A percentile compares a stretch with the other conserved stretches of the same genome.
These are phyloP conservation scores for Calonectria naviculata DNA, from an alignment of 2,329 filamentous ascomycete genomes.

Conservation along the genomic window DNA sequence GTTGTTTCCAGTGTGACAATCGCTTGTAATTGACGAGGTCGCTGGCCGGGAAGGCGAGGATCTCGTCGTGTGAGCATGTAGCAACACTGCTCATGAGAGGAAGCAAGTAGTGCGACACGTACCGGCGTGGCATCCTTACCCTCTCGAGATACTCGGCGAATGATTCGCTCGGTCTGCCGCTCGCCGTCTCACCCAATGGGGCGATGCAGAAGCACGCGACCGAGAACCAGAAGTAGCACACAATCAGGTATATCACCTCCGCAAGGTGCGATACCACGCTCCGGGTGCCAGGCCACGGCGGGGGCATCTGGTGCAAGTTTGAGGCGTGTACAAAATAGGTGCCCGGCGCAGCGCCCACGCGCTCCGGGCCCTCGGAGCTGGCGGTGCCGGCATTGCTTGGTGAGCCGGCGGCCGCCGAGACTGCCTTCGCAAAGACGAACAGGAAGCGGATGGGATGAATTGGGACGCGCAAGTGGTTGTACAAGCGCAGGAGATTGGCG, in stretches of 20 bases:
- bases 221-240: conserved; percentile 66
- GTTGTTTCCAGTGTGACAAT: conserved; percentile 56
- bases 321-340: conserved; percentile 65
- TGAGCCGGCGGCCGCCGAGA: conserved; percentile 13
- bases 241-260: conserved; percentile 55
- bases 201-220: conserved; percentile 60
- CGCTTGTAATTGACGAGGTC: conserved; percentile 64
- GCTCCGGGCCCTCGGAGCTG: conserved; percentile 4
- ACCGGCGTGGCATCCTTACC: conserved; percentile 60
- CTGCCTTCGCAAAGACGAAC: conserved; percentile 59
- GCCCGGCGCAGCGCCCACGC: conserved; percentile 36
- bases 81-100: conserved; percentile 65
- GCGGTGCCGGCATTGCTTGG: conserved; percentile 6
- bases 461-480: conserved; percentile 62
- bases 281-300: conserved; percentile 52
- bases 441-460: conserved; percentile 63
- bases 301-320: conserved; percentile 61
- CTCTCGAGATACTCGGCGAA: conserved; percentile 61
- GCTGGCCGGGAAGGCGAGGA: conserved; percentile 63
- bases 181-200: conserved; percentile 39
- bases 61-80: conserved; percentile 63
- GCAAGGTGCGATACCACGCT: conserved; percentile 52
- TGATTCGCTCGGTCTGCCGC: conserved; percentile 58
- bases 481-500: conserved; percentile 65
- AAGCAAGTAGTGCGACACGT: conserved; percentile 60